A percentile compares a stretch with the other conserved stretches of the same genome.
Evolutionary conservation across 148 eudicot species (phyloP).

Genomic region (Rhododendron griersonianum): DNA sequence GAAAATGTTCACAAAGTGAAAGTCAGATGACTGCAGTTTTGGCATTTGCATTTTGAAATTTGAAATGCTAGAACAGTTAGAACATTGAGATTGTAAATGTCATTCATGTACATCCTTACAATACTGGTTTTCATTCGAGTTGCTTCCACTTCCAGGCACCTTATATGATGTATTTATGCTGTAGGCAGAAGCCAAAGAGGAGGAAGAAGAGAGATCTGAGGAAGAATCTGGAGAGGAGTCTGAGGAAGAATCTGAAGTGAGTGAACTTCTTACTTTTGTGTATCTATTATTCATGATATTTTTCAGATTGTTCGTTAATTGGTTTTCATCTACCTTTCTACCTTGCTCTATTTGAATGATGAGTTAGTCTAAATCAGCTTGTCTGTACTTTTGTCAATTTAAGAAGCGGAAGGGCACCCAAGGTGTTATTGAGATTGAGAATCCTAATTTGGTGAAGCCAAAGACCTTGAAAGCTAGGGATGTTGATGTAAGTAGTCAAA

Average conservation of each 20-base stretch:
- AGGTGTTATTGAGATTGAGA: slow-evolving; percentile 80
- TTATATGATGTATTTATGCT: slow-evolving; percentile 1
- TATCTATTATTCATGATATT: background rate
- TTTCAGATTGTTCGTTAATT: background rate
- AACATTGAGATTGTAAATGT: background rate
- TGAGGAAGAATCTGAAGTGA: slow-evolving; percentile 47
- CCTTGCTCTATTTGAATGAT: background rate
- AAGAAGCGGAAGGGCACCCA: slow-evolving; percentile 77
- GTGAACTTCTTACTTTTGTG: slow-evolving; percentile 11
- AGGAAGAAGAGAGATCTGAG: slow-evolving; percentile 53
- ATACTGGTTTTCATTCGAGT: background rate
- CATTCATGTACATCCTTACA: background rate
- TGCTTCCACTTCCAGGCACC: background rate
- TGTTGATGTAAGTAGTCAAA: slow-evolving; percentile 59
- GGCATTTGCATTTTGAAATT: background rate
- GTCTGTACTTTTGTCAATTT: slow-evolving; percentile 10
- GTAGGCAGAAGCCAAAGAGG: slow-evolving; percentile 55
- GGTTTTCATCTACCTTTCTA: background rate
- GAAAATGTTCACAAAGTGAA: background rate
- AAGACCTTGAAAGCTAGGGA: slow-evolving; percentile 81
- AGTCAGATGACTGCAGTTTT: background rate
- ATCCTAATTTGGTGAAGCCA: slow-evolving; percentile 82
- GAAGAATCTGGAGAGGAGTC: slow-evolving; percentile 78
- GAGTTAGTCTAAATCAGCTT: background rate
- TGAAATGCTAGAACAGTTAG: background rate